Evolutionary conservation across 208 protist species (phyloP).

Genomic region (Wallacemonas sp.): DNA sequence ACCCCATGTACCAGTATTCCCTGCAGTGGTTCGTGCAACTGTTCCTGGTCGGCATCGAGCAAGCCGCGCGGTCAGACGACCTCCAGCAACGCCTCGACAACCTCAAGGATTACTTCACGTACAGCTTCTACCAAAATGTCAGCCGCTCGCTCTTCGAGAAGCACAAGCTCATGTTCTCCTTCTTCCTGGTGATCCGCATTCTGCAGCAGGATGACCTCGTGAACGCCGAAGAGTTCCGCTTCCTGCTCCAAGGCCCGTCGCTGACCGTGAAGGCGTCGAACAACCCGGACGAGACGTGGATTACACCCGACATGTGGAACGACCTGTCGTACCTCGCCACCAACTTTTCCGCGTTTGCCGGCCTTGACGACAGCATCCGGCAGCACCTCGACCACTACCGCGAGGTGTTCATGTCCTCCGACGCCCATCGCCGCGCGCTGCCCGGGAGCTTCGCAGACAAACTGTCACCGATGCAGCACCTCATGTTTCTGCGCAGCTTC

Average conservation of each 20-base stretch:
- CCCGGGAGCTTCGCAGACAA: slow-evolving; percentile 72
- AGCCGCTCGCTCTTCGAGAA: slow-evolving; percentile 95
- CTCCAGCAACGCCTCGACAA: slow-evolving; percentile 84
- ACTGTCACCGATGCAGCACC: slow-evolving; percentile 93
- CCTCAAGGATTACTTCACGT: slow-evolving; percentile 95
- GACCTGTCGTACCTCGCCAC: slow-evolving; percentile 88
- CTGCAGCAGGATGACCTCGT: slow-evolving; percentile 66
- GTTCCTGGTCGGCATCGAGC: slow-evolving; percentile 92
- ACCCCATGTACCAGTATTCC: slow-evolving; percentile 98
- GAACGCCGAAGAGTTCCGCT: slow-evolving; percentile 88
- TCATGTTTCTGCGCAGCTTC: slow-evolving; percentile 96
- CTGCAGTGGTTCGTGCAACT: slow-evolving; percentile 97
- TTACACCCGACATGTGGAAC: slow-evolving; percentile 94
- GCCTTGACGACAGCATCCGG: slow-evolving; percentile 81
- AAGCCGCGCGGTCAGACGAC: slow-evolving; percentile 77
- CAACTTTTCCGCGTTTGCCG: slow-evolving; percentile 88
- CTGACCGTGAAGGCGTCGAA: slow-evolving; percentile 61
- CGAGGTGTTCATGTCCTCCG: slow-evolving; percentile 92
- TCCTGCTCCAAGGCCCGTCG: slow-evolving; percentile 91
- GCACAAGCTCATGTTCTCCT: slow-evolving; percentile 96
- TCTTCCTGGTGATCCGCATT: slow-evolving; percentile 93
- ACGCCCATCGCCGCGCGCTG: slow-evolving; percentile 85
- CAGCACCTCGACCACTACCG: slow-evolving; percentile 74
- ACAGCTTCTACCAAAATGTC: slow-evolving; percentile 96
- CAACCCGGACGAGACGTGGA: slow-evolving; percentile 92